Evolutionary conservation across 768 basidiomycete species (phyloP).

Genomic region (Wakefieldia striispora): DNA sequence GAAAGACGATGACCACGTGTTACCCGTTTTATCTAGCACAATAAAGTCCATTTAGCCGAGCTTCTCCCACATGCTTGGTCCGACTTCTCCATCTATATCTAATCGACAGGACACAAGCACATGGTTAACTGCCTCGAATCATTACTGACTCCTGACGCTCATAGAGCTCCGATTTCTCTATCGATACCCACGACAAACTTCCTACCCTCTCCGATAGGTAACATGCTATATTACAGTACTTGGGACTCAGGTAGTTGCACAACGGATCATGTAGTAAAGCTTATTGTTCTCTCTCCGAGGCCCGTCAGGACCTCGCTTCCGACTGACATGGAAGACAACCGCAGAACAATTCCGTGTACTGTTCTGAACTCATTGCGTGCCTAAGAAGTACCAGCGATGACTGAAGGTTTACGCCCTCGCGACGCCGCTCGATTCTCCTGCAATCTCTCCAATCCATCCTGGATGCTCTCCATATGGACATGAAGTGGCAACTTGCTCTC

Average conservation of each 20-base stretch:
- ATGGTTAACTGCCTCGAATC: too few species aligned
- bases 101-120: too few species aligned
- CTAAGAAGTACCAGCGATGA: not conserved
- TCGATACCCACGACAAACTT: too few species aligned
- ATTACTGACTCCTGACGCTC: too few species aligned
- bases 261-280: not conserved
- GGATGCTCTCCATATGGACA: slow-evolving; percentile 75
- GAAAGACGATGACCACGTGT: slow-evolving; percentile 4
- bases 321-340: too few species aligned
- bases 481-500: slow-evolving; percentile 62
- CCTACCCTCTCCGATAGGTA: too few species aligned
- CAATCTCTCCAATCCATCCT: slow-evolving; percentile 52
- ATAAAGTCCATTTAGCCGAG: slow-evolving; percentile 20
- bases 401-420: slow-evolving; percentile 32
- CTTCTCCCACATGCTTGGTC: not conserved
- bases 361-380: too few species aligned
- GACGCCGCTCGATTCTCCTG: slow-evolving; percentile 54
- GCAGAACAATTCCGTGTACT: not conserved
- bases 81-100: not conserved
- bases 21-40: slow-evolving; percentile 27
- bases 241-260: too few species aligned
- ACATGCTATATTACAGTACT: too few species aligned
- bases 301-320: not conserved
- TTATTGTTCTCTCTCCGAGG: slow-evolving; percentile 1
- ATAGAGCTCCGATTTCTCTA: too few species aligned